These are phyloP conservation scores for Lanmaoa rubissima DNA, from an alignment of 768 basidiomycete species.

Conservation along the genomic window DNA sequence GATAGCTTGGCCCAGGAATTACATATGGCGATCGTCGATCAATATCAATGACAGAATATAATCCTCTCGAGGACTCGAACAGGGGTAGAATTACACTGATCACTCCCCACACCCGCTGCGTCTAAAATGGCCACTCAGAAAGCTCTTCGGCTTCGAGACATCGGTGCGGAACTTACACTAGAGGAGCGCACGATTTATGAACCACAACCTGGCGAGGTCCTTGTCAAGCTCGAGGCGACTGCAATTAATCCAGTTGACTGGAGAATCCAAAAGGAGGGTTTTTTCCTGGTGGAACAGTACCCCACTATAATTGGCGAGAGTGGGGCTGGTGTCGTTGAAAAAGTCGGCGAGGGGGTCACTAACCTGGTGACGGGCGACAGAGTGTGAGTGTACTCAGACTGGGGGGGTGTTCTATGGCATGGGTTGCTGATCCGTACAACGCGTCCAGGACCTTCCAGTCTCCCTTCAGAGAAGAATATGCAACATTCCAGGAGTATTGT, in stretches of 20 bases:
- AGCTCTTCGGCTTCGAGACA: constrained; percentile 14
- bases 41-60: background rate
- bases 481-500: constrained; percentile 25
- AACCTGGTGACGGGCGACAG: constrained; percentile 34
- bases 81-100: background rate
- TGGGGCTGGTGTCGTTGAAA: constrained; percentile 36
- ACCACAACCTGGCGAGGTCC: constrained; percentile 42
- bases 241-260: constrained; percentile 47
- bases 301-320: constrained; percentile 39
- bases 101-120: background rate
- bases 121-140: constrained; percentile 12
- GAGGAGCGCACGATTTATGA: constrained; percentile 22
- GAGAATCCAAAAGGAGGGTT: constrained; percentile 5
- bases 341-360: constrained; percentile 37
- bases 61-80: background rate
- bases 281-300: constrained; percentile 30
- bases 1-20: no score
- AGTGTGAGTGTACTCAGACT: constrained; percentile 26
- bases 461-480: background rate
- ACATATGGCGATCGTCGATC: background rate
- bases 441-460: constrained; percentile 5
- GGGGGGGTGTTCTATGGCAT: background rate
- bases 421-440: background rate
- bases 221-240: constrained; percentile 41
- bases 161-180: constrained; percentile 15